Base-by-base conservation (phyloP, 306 rosid species). In the Glycine tomentella region DNA sequence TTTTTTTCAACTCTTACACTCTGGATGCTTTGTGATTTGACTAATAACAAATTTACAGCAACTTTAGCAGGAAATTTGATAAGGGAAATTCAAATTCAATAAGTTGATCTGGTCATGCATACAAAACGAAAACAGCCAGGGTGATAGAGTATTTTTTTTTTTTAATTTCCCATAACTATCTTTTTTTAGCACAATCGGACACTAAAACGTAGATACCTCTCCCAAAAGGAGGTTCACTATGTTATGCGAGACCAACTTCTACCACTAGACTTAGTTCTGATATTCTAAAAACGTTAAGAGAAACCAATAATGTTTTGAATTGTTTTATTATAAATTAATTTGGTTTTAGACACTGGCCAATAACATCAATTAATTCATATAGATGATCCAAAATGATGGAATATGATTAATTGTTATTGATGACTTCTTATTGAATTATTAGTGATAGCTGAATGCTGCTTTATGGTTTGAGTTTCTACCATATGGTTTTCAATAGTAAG, bases 1-100 rank as follows among this genome's bases (percentile, higher is more conserved):
- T 74, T 51, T 78, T 38, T 50, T 74, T 82, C 84, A 79, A 72
- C 80, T 65, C 74, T 65, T 65, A 11, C 4, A 48, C 45, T 74
- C 12, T 46, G 12, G 69, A 46, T 79, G 69, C 62, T 45, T 25
- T 62, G 55, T 69, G n/a, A 62, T 44, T 50, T 1, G 66, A 49
- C 61, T 49, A 17, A 12, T 59, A 76, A 76, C 3, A n/a, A 76
- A 62, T 40, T 76, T 50, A 34, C 38, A 34, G 38, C 38, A 62
- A 73, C 56, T 6, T 62, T 69, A 58, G 4, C 31, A 15, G 75
- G 33, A 12, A 25, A 33, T 15, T 33, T 69, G 7, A 14, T 40
- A 12, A 9, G 36, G 50, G 8, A 62, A 12, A 12, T 57, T 55
- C 58, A 52, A 55, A 7, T 31, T 61, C 42, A 10, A 38, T 31